Base-by-base conservation (phyloP, 2,329 filamentous ascomycete genomes). In the Endocalyx cinctus region DNA sequence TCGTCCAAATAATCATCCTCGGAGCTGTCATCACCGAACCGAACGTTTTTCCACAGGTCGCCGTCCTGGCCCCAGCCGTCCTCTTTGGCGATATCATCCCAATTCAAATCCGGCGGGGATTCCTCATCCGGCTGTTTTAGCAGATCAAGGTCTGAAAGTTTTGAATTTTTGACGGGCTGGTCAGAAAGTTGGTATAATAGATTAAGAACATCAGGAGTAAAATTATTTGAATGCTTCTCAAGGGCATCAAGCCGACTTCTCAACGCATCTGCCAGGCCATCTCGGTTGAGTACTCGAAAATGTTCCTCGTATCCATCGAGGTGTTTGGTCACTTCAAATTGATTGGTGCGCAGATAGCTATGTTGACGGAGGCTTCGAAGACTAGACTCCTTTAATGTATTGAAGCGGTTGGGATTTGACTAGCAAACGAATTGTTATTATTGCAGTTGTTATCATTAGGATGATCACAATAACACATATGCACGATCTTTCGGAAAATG, bases 161-260 rank as follows among this genome's bases (percentile, higher is more conserved):
- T 74, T 0, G 85, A 77, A 32, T 87, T 82, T 33, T 81, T 73
- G 0, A 81, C 74, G 3, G 92, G 90, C 33, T 81, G 75, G 47
- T 95, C 82, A 2, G 90, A 90, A 1, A 97, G 74, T 40, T 87
- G 77, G 6, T 97, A 66, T 10, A 97, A 63, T 1, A 97, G 61
- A 31, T 84, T 80, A 11, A 97, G 64, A 11, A 85, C 70, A 47
- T 97, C 92, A 0, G 89, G 88, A 5, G 79, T 77, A 74, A 78
- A 90, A 59, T 79, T 79, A 27, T 70, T 70, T 22, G 61, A 66
- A 31, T 52, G 37, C 19, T 61, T 52, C 10, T 71, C 63, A 14
- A 95, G 60, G 39, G 79, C 74, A 25, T 72, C 62, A 11, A 87
- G 58, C 22, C 84, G 71, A 27, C 56, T 52, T 25, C 67, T 63